phyloP scores from a whole-genome alignment of 2,329 filamentous ascomycete genomes.

The Botrytis squamosa region DNA sequence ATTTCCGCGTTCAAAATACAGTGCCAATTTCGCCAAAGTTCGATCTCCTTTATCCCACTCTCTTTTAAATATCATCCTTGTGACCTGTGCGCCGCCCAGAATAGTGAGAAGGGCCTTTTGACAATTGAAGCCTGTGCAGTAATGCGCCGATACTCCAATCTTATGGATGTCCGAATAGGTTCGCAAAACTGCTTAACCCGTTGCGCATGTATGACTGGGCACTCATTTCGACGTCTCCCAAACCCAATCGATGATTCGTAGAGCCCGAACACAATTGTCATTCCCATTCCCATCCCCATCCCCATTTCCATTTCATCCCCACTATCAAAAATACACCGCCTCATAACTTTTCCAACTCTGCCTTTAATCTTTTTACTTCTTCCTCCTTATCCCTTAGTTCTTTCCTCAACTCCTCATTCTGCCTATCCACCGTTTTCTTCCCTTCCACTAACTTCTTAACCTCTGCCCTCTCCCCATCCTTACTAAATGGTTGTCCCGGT shows the following conservation, averaged over 20 bases:
- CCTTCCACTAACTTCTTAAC: conserved; percentile 62
- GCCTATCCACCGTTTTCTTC: conserved; percentile 58
- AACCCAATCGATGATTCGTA: neutral
- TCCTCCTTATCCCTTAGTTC: conserved; percentile 34
- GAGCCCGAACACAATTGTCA: neutral
- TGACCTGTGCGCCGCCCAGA: neutral
- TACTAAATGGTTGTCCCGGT: conserved; percentile 70
- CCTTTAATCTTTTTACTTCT: conserved; percentile 29
- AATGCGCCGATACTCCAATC: neutral
- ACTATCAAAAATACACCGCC: neutral
- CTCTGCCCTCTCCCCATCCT: conserved; percentile 65
- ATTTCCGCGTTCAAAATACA: too few relatives aligned
- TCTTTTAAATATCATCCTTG: neutral
- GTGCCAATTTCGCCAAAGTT: too few relatives aligned
- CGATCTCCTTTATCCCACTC: too few relatives aligned
- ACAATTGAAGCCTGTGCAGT: neutral
- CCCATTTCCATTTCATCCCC: too few relatives aligned
- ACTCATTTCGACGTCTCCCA: too few relatives aligned
- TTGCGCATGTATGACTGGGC: neutral
- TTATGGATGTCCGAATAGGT: neutral
- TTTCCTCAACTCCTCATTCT: conserved; percentile 30
- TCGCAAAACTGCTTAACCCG: neutral
- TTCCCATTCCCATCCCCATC: neutral
- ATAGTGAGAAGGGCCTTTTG: neutral
- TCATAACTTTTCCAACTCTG: neutral